These are phyloP conservation scores for Saturnispora quitensis DNA, from an alignment of 805 yeast genomes.

Conservation along the genomic window DNA sequence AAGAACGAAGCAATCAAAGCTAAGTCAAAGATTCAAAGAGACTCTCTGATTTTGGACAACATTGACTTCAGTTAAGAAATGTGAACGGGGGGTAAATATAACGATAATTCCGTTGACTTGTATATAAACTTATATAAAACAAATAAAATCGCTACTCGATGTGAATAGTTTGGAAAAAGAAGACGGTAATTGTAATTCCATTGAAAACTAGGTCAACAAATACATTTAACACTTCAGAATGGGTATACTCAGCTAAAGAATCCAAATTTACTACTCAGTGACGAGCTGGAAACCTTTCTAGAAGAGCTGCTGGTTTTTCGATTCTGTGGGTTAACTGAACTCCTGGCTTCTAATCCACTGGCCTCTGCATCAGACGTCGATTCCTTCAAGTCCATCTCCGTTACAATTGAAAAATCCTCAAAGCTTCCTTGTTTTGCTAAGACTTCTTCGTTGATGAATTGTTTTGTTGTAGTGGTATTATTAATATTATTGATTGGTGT, in stretches of 20 bases:
- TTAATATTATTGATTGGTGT: not conserved
- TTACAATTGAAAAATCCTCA: constrained; percentile 41
- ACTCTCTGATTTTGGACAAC: constrained; percentile 26
- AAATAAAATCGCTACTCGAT: not conserved
- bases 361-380: not conserved
- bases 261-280: constrained; percentile 8
- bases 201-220: not conserved
- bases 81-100: not conserved
- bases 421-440: constrained; percentile 5
- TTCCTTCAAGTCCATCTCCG: constrained; percentile 22
- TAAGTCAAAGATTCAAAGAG: constrained; percentile 22
- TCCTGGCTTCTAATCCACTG: not conserved
- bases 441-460: not conserved
- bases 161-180: not conserved
- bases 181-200: not conserved
- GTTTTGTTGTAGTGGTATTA: not conserved
- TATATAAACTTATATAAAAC: not conserved
- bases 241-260: not conserved
- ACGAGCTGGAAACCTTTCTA: constrained; percentile 2
- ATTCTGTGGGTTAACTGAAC: not conserved
- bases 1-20: constrained; percentile 28
- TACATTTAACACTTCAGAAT: not conserved
- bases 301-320: not conserved
- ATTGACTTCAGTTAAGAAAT: constrained; percentile 3
- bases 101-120: not conserved